Base-by-base conservation (phyloP, 805 yeast genomes). In the Brettanomyces naardenensis region DNA sequence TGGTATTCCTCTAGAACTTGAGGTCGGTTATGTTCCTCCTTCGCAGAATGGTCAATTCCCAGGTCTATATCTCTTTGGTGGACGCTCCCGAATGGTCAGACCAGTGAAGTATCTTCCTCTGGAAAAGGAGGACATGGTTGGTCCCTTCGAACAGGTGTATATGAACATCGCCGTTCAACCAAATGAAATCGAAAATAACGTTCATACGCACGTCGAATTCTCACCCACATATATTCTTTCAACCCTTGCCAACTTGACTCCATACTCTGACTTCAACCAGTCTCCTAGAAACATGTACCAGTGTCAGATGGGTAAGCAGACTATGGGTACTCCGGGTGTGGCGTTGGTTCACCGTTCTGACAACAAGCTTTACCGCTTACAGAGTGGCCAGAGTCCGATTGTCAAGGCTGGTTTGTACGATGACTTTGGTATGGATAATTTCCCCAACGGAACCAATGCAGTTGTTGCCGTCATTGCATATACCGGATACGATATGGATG, bases 281-380 rank as follows among this genome's bases (percentile, higher is more conserved):
- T 89, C 97, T 20, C 98, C 98, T 55, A 84, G 98, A 78, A 92
- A 92, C 62, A 92, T 92, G 97, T 92, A 92, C 62, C 98, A 92
- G 69, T 92, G 98, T 67, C 98, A 92, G 73, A 92, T 92, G 98
- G 97, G 97, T 77, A 92, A 92, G 68, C 98, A 92, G 69, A 90
- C 98, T 17, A 92, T 92, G 98, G 98, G 98, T 64, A 92, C 98
- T 4, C 98, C 98, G 6, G 97, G 97, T 66, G 95, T 92, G 46
- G 97, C 95, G 0, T 68, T 90, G 38, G 75, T 69, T 32, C 95
- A 88, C 61, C 76, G 98, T 62, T 83, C 95, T 1, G 98, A 92
- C 62, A 92, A 92, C 68, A 92, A 90, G 61, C 66, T 92, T 43
- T 92, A 92, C 65, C 79, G 90, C 52, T 68, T 92, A 49, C 98